Base-by-base conservation (phyloP, 805 yeast genomes). In the Hemisphaericaspora nanyangensis region DNA sequence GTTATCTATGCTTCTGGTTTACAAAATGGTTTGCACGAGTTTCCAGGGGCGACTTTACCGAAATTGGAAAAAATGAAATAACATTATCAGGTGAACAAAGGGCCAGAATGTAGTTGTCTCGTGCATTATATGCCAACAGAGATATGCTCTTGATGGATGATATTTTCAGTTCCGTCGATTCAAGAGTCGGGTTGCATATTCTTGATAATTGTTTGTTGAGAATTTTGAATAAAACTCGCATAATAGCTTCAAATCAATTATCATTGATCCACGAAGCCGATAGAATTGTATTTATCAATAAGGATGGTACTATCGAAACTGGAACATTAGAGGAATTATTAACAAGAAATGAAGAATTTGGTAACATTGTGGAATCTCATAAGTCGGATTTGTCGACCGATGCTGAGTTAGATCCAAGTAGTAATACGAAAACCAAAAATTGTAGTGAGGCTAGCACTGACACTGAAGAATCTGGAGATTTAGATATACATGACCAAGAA, bases 81-180 rank as follows among this genome's bases (percentile, higher is more conserved):
- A 85, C 93, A 0, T 62, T 86, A 31, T 82, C 91, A n/a, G 95
- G 95, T 40, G 95, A 95, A 36, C 95, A 86, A 57, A 86, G 86
- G 65, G 91, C 95, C 0, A 74, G 95, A 57, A 74, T 86, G 38
- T 77, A 79, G 52, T 63, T 86, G 43, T 95, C 95, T 3, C 72
- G 95, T 55, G 83, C 91, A 2, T 87, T 84, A 2, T 86, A 86
- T 52, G 77, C 81, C 12, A 70, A 79, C 20, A 73, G 74, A 15
- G 88, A 83, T 52, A 80, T 85, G 17, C 71, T 82, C 29, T 59
- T 86, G 37, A 60, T 86, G 37, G 95, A 86, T 55, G 95, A 86
- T 55, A 88, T 85, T 12, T 68, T 86, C 41, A 78, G 86, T 63
- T 95, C 95, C 4, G 95, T 86, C 6, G 95, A 86, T 60, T 88